Base-by-base conservation (phyloP, 1,284 basidiomycete genomes). In the Microbotryomycetes sp. region DNA sequence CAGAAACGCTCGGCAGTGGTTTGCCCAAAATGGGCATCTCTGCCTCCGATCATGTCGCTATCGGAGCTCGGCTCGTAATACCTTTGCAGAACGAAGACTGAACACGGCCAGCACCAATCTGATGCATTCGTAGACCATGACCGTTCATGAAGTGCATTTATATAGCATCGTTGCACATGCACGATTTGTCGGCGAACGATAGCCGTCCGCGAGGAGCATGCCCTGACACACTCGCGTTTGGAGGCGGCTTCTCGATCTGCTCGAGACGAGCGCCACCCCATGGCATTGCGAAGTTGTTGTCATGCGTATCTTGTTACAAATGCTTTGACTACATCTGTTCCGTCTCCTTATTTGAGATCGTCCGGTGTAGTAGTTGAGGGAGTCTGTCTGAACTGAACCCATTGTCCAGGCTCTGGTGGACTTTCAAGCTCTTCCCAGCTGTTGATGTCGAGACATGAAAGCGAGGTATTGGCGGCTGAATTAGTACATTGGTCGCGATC, bases 371-470 rank as follows among this genome's bases (percentile, higher is more conserved):
- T 67, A 9, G 68, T 69, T 4, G 63, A 65, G 16, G 68, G 65
- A n/a, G 65, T 62, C 51, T 63, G 31, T 45, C 71, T 71, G 65
- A 86, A 82, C 76, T 90, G 89, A 69, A 87, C 84, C 91, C 91
- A 96, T 75, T 94, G 92, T 23, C 87, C 88, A 4, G 82, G 80
- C 62, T 83, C 83, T 16, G 89, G 84, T 65, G 86, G 86, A 73
- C 89, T 86, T 73, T 88, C 86, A 68, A 94, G 78, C 26, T 89
- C 82, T 74, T 92, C 89, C 88, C 89, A 92, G 49, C 92, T 94
- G 70, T 25, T 26, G 29, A 19, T 42, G 36, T 42, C 19, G n/a
- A n/a, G n/a, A n/a, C n/a, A n/a, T n/a, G n/a, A n/a, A n/a, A n/a
- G n/a, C n/a, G n/a, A n/a, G n/a, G n/a, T n/a, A n/a, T n/a, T n/a